Conservation (phyloP, 495 filamentous ascomycete genomes). For the Ramalina peruviana region DNA sequence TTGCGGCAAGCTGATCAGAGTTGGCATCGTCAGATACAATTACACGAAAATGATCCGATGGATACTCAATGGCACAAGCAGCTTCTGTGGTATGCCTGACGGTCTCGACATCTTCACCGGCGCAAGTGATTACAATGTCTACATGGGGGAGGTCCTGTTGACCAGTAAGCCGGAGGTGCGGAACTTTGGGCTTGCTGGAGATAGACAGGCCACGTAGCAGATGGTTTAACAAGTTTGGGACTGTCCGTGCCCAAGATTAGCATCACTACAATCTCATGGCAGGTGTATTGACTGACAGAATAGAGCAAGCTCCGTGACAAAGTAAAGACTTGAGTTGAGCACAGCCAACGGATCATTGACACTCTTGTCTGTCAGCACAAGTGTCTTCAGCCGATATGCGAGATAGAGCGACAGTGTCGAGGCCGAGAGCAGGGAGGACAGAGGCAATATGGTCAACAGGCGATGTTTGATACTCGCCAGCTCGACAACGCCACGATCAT, state of each 20-base stretch:
- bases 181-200: neutral
- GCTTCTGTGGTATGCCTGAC: constrained; percentile 39
- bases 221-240: constrained; percentile 3
- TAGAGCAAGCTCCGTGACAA: neutral
- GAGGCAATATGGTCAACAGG: neutral
- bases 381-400: neutral
- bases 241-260: neutral
- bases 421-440: constrained; percentile 2
- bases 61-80: constrained; percentile 35
- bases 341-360: neutral
- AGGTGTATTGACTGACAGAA: neutral
- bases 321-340: neutral
- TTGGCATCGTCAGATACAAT: constrained; percentile 37
- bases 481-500: neutral
- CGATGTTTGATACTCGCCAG: constrained; percentile 1
- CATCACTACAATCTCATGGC: too few species aligned
- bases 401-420: neutral
- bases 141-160: constrained; percentile 15
- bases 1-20: constrained; percentile 22
- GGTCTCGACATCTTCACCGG: constrained; percentile 36
- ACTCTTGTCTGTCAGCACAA: neutral
- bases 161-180: constrained; percentile 1
- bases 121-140: constrained; percentile 38
- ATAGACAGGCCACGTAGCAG: constrained; percentile 1
- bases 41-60: constrained; percentile 31